A percentile compares a stretch with the other conserved stretches of the same genome.
Conservation (phyloP, 1,284 basidiomycete species). For the Clitocybe nebularis region DNA sequence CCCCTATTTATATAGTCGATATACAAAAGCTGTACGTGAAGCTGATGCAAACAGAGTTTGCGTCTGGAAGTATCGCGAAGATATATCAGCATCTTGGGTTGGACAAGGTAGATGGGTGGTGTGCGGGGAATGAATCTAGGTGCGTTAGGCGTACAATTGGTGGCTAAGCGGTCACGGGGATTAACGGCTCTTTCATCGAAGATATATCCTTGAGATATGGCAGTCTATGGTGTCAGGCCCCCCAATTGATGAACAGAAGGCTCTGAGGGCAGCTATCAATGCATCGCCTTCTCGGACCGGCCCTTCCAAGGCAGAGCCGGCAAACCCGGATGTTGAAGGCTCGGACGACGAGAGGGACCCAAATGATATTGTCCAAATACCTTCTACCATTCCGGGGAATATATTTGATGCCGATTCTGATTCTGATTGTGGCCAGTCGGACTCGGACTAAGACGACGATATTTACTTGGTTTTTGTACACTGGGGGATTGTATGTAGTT, state of each 20-base stretch:
- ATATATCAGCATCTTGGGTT: constrained; percentile 22
- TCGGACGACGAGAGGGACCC: constrained; percentile 25
- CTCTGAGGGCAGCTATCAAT: constrained; percentile 6
- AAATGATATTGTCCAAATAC: constrained; percentile 19
- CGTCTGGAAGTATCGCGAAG: constrained; percentile 18
- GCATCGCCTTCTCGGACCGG: too few species aligned
- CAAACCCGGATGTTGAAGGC: constrained; percentile 12
- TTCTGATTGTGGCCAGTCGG: constrained; percentile 15
- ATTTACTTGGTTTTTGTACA: neutral
- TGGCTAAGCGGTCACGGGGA: neutral
- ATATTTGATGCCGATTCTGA: constrained; percentile 12
- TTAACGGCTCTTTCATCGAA: constrained; percentile 10
- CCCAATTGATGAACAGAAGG: constrained; percentile 29
- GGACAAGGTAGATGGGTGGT: constrained; percentile 24
- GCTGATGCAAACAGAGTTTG: constrained; percentile 23
- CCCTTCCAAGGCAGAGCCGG: neutral
- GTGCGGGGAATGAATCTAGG: constrained; percentile 38
- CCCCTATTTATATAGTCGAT: constrained; percentile 31
- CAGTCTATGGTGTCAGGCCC: constrained; percentile 28
- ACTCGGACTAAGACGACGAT: constrained; percentile 8
- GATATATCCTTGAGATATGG: constrained; percentile 29
- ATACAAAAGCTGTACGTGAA: constrained; percentile 25
- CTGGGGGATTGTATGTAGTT: too few species aligned
- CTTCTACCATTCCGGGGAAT: neutral
- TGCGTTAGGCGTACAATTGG: constrained; percentile 14